A percentile compares a stretch with the other conserved stretches of the same genome.
phyloP scores from a whole-genome alignment of 164 flowering plant species.

The Chimonanthus salicifolius region DNA sequence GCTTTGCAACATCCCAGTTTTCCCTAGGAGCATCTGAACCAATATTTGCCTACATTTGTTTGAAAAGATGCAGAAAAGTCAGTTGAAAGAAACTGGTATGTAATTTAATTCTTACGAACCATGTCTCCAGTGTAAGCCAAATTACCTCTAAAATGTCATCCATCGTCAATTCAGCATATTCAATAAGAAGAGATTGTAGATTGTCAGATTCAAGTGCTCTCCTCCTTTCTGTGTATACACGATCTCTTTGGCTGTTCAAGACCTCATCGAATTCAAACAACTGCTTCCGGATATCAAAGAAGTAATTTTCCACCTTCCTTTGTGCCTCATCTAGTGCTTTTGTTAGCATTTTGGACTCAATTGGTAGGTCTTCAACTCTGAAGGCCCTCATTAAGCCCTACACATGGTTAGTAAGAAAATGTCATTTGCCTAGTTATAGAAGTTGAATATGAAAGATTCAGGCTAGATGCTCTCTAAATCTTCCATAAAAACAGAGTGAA shows the following conservation, averaged over 20 bases:
- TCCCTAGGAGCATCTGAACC: slow-evolving; percentile 80
- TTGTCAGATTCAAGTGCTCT: slow-evolving; percentile 87
- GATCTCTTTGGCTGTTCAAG: slow-evolving; percentile 96
- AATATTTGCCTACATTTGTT: slow-evolving; percentile 67
- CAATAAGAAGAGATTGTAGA: slow-evolving; percentile 78
- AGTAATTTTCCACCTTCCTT: slow-evolving; percentile 94
- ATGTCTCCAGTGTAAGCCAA: not conserved
- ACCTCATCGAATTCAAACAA: slow-evolving; percentile 97
- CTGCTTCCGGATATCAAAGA: slow-evolving; percentile 93
- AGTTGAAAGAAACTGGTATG: not conserved
- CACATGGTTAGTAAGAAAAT: slow-evolving; percentile 10
- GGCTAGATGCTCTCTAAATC: too few relatives aligned
- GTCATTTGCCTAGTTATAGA: not conserved
- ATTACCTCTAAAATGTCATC: slow-evolving; percentile 91
- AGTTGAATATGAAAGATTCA: too few relatives aligned
- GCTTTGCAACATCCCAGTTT: slow-evolving; percentile 93
- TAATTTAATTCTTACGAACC: not conserved
- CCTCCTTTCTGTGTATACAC: slow-evolving; percentile 93
- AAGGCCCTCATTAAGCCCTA: slow-evolving; percentile 98
- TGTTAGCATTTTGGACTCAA: slow-evolving; percentile 93
- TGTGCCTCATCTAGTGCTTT: slow-evolving; percentile 99
- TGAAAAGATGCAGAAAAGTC: not conserved
- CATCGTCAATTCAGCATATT: slow-evolving; percentile 97
- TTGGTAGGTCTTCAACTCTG: slow-evolving; percentile 96
- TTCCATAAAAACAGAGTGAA: too few relatives aligned